Evolutionary conservation across 192 early-diverging fungal genomes (phyloP).

Genomic region (Thoreauomyces humboldtii): DNA sequence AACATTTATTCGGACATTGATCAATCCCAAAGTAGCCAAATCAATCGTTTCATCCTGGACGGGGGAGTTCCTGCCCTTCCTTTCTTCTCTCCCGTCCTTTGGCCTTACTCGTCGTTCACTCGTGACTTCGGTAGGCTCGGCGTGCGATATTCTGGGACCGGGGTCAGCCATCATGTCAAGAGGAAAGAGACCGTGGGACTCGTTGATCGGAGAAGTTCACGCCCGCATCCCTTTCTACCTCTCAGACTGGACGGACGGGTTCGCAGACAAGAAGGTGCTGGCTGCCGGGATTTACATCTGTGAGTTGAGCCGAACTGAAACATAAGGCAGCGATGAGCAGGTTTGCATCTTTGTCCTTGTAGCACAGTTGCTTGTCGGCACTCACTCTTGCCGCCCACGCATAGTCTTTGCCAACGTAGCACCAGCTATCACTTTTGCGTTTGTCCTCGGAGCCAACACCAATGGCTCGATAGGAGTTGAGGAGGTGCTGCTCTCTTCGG

Average conservation of each 20-base stretch:
- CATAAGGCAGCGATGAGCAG: too few species aligned
- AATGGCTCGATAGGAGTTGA: constrained; percentile 9
- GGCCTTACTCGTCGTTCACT: too few species aligned
- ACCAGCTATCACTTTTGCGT: constrained; percentile 26
- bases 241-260: constrained; percentile 26
- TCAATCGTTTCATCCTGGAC: too few species aligned
- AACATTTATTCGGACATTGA: too few species aligned
- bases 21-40: too few species aligned
- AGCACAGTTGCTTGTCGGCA: too few species aligned
- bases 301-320: constrained; percentile 18
- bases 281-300: constrained; percentile 26
- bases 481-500: constrained; percentile 21
- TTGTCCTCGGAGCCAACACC: constrained; percentile 12
- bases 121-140: too few species aligned
- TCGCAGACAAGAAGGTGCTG: constrained; percentile 22
- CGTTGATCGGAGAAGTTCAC: constrained; percentile 12
- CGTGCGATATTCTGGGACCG: too few species aligned
- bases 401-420: constrained; percentile 21
- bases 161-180: too few species aligned
- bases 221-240: constrained; percentile 15
- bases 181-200: constrained; percentile 1
- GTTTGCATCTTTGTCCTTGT: too few species aligned
- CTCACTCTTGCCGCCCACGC: background rate
- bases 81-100: too few species aligned
- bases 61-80: too few species aligned